phyloP scores from a whole-genome alignment of 805 yeast genomes.

The Yamadazyma endophytica region DNA sequence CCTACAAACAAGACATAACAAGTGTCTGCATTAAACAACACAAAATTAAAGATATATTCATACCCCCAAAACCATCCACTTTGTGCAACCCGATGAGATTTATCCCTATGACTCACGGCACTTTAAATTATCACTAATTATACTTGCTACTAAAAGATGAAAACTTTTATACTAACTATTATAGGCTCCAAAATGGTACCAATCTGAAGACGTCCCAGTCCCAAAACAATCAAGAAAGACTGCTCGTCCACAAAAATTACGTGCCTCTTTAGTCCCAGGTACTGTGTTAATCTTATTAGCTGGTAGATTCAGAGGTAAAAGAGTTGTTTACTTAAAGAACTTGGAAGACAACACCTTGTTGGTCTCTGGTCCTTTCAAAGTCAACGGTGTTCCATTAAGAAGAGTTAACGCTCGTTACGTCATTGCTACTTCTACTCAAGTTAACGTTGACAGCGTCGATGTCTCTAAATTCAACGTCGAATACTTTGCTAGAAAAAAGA shows the following conservation, averaged over 20 bases:
- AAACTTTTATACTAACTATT: conserved; percentile 18
- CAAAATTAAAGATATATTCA: too few species aligned
- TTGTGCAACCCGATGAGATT: too few species aligned
- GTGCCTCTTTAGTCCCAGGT: conserved; percentile 96
- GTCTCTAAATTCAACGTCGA: conserved; percentile 88
- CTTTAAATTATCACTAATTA: too few species aligned
- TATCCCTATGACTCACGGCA: too few species aligned
- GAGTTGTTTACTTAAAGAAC: conserved; percentile 96
- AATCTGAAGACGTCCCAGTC: conserved; percentile 85
- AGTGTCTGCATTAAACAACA: too few species aligned
- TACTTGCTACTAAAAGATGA: too few species aligned
- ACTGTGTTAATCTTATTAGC: conserved; percentile 95
- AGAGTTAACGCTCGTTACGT: conserved; percentile 98
- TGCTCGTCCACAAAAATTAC: conserved; percentile 88
- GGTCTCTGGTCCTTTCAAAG: conserved; percentile 98
- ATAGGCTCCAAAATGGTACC: conserved; percentile 88
- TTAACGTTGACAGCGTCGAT: conserved; percentile 73
- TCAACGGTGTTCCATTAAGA: conserved; percentile 99
- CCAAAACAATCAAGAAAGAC: conserved; percentile 89
- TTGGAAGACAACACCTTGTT: conserved; percentile 97
- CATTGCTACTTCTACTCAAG: conserved; percentile 95
- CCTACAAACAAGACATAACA: too few species aligned
- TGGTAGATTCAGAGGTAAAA: conserved; percentile 99
- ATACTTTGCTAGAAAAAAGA: conserved; percentile 95
- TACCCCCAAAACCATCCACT: too few species aligned